Conservation (phyloP, 2,329 filamentous ascomycete genomes). For the Colletotrichum liriopes region DNA sequence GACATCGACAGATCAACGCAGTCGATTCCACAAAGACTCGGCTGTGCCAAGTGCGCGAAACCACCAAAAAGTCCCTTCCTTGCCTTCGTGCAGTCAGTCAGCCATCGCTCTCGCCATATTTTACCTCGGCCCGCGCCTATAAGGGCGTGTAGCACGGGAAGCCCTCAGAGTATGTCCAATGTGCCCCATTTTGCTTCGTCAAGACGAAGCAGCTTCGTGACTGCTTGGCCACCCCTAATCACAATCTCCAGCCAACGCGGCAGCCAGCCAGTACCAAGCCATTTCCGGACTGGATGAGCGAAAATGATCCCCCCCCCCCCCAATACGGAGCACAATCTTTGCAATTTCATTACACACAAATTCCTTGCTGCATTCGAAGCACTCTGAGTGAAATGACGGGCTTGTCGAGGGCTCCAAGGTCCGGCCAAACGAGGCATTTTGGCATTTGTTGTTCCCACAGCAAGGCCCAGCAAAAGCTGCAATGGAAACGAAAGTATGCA, state of each 20-base stretch:
- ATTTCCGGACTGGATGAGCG: slow-evolving; percentile 9
- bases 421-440: slow-evolving; percentile 40
- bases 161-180: slow-evolving; percentile 4
- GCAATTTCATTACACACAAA: slow-evolving; percentile 11
- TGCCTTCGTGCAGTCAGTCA: neutral
- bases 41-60: neutral
- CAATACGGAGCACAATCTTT: slow-evolving; percentile 7
- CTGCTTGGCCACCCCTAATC: neutral
- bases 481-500: slow-evolving; percentile 24
- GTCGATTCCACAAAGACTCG: neutral
- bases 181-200: slow-evolving; percentile 17
- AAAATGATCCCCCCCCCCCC: no score
- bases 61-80: neutral
- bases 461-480: slow-evolving; percentile 28
- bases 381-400: slow-evolving; percentile 6
- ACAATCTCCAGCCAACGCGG: neutral
- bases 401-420: neutral
- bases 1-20: slow-evolving; percentile 28
- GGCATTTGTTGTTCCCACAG: slow-evolving; percentile 24
- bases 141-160: neutral
- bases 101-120: neutral
- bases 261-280: slow-evolving; percentile 7
- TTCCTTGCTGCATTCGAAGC: slow-evolving; percentile 17
- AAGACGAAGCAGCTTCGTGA: slow-evolving; percentile 12
- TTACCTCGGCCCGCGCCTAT: neutral